phyloP scores from a whole-genome alignment of 2,329 filamentous ascomycete species.

The Exserohilum turcica region DNA sequence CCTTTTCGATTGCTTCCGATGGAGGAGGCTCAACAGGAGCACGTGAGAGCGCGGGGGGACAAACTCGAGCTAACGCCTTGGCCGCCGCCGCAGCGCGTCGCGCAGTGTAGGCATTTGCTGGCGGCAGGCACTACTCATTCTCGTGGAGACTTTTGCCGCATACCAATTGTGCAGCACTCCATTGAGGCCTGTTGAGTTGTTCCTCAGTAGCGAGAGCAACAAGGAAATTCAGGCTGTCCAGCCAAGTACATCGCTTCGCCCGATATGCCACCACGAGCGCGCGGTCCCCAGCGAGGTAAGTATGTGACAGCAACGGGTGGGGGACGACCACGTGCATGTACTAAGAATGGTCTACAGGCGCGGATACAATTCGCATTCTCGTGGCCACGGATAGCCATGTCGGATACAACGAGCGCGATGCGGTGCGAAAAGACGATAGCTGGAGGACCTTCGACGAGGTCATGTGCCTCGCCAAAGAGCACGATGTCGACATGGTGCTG shows the following conservation, averaged over 20 bases:
- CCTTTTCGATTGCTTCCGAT: conserved; percentile 22
- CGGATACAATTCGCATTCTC: conserved; percentile 92
- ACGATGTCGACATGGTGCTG: conserved; percentile 97
- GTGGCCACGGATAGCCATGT: conserved; percentile 98
- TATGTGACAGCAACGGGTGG: conserved; percentile 18
- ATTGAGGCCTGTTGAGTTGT: not conserved
- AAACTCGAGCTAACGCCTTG: conserved; percentile 24
- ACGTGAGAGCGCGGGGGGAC: conserved; percentile 35
- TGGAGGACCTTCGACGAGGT: conserved; percentile 97
- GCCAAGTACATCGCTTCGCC: not conserved
- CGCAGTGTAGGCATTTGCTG: conserved; percentile 12
- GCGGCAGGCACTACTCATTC: not conserved
- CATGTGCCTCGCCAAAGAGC: conserved; percentile 81
- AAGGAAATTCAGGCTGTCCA: not conserved
- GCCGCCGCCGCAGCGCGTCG: conserved; percentile 39
- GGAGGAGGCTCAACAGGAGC: conserved; percentile 21
- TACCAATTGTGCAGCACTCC: not conserved
- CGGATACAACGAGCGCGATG: conserved; percentile 90
- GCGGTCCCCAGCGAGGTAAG: conserved; percentile 37
- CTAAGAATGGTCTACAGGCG: conserved; percentile 46
- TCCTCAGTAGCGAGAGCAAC: not conserved
- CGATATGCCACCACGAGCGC: conserved; percentile 36
- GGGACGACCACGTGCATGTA: not conserved
- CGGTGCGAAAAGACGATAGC: conserved; percentile 93
- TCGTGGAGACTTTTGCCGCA: not conserved